Evolutionary conservation across 495 filamentous ascomycete genomes (phyloP), one percentile per base, ranked within the genome.

Genomic region (Lepidopterella palustris): DNA sequence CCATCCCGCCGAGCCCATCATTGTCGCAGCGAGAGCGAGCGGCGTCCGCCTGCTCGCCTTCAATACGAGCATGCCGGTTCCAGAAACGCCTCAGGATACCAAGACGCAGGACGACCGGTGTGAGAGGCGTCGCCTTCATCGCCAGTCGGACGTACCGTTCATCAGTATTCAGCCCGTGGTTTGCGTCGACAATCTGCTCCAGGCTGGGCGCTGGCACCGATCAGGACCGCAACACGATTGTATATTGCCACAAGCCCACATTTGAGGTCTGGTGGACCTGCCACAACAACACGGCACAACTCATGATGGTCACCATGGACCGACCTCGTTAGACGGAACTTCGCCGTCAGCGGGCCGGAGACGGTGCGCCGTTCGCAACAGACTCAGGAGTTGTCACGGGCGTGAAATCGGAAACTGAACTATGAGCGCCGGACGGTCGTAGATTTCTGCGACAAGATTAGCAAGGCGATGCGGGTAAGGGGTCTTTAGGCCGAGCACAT

Each of bases 381-480:
- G 21, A 40, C 61, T 10, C 50, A 24, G 23, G 60, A 64, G 28
- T 31, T 64, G 18, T 55, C 50, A 11, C 28, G 29, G 3, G 56
- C 61, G 29, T 64, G 61, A 57, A 49, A 47, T 4, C 48, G 45
- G 29, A 35, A 64, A 15, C 24, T 64, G 50, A 26, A 55, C 8
- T 64, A 59, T 29, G 61, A 64, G 61, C 54, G 52, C 29, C 61
- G 60, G 57, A 64, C 61, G 3, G 61, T 64, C 13, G 31, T 40
- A 11, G 61, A 64, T 35, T 64, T 64, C 23, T 64, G 61, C 25
- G 61, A 64, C n/a, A 64, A 64, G 61, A 64, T 64, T 32, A 56
- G 56, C 27, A 28, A 55, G 61, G 60, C 61, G 24, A 64, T 64
- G 61, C 35, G 57, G 20, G 61, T 56, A 28, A 25, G 61, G 24